Evolutionary conservation across 2,329 filamentous ascomycete species (phyloP), one percentile per base, ranked within the genome.

Genomic region (Botrytis squamosa): DNA sequence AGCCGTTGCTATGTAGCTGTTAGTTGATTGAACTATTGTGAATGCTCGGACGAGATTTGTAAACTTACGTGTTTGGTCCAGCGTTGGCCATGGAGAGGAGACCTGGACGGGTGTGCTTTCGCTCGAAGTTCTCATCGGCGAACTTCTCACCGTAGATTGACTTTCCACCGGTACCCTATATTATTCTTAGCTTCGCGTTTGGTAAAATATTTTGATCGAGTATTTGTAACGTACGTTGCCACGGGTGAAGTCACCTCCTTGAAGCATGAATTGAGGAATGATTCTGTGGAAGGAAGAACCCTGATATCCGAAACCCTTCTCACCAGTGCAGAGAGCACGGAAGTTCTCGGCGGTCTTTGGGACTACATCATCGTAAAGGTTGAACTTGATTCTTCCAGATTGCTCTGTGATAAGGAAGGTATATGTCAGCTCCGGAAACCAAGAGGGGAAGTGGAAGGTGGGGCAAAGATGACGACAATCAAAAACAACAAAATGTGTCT

Each of bases 291-390:
- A 97, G 79, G 88, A 87, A 70, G 92, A 95, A 76, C 90, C 92
- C 84, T 93, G 86, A 82, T 95, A 97, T 77, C 93, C 93, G 81
- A 90, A 95, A 81, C 92, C 93, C 87, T 95, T 90, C 87, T 93
- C 88, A 79, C 88, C 88, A 0, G 95, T 97, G 86, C 94, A 98
- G 75, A 98, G 90, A 72, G 91, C 90, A 80, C 95, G 93, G 88
- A 98, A 98, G 88, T 98, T 98, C 80, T 98, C 95, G 77, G 92
- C 93, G 8, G 95, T 98, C 86, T 97, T 97, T 81, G 95, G 95
- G 33, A 97, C 95, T 75, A 97, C 87, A 78, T 89, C 85, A 77
- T 85, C 83, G 85, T 90, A 91, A 75, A 99, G 90, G 86, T 97
- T 94, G 84, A 99, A 95, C 76, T 88, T 92, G 88, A 98, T 93